phyloP scores from a whole-genome alignment of 768 basidiomycete genomes.

The Rhizopogon sp. region DNA sequence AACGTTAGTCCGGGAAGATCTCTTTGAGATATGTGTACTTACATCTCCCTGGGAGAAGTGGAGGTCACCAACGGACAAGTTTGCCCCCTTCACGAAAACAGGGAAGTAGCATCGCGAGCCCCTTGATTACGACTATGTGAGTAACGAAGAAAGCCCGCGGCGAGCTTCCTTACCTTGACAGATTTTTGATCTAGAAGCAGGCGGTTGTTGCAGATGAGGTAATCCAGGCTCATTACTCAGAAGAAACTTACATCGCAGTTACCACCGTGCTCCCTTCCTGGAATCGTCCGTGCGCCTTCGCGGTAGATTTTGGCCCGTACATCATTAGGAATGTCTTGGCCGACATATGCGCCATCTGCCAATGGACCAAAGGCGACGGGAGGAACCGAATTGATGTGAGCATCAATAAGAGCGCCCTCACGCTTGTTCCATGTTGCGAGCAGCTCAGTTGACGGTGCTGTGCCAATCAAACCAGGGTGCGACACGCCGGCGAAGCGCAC shows the following conservation, averaged over 20 bases:
- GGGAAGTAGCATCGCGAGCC: constrained; percentile 75
- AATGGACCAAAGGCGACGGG: constrained; percentile 66
- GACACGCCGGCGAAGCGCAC: constrained; percentile 76
- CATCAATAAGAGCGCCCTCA: constrained; percentile 59
- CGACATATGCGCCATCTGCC: constrained; percentile 57
- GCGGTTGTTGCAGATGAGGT: not conserved
- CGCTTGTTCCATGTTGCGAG: constrained; percentile 73
- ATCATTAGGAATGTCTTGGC: constrained; percentile 50
- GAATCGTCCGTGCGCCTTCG: constrained; percentile 73
- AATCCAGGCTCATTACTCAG: not conserved
- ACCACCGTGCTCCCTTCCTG: constrained; percentile 77
- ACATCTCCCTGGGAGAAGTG: constrained; percentile 81
- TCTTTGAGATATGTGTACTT: constrained; percentile 11
- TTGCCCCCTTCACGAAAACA: constrained; percentile 71
- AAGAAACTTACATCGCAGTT: constrained; percentile 56
- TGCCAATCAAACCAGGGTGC: constrained; percentile 74
- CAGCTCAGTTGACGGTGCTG: constrained; percentile 68
- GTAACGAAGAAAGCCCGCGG: not conserved
- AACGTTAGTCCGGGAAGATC: not conserved
- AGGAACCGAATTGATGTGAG: constrained; percentile 46
- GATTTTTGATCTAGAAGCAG: constrained; percentile 59
- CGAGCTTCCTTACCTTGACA: constrained; percentile 42
- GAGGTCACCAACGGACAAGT: constrained; percentile 72
- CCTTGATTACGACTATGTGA: constrained; percentile 19
- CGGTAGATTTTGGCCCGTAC: constrained; percentile 47